Conservation (phyloP, 495 filamentous ascomycete species). For the Aspergillus kassunensis region DNA sequence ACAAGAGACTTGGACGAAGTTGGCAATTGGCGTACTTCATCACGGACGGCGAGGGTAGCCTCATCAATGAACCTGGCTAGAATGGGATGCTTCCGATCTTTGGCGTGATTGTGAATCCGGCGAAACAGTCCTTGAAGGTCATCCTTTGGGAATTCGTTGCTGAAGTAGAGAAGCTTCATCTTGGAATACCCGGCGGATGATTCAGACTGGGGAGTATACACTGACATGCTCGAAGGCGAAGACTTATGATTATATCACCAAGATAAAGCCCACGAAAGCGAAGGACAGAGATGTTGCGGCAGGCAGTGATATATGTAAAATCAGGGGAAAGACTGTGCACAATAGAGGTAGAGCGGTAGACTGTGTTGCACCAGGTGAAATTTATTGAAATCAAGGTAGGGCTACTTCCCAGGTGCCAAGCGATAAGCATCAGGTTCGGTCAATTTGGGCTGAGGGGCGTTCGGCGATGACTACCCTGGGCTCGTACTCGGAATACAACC, state of each 20-base stretch:
- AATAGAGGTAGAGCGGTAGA: neutral
- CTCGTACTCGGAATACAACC: slow-evolving; percentile 7
- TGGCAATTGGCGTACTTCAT: slow-evolving; percentile 27
- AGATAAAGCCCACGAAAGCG: neutral
- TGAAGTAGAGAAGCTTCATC: slow-evolving; percentile 34
- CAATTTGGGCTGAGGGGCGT: slow-evolving; percentile 3
- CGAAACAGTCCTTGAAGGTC: slow-evolving; percentile 35
- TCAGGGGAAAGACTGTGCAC: neutral
- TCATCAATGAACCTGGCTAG: slow-evolving; percentile 35
- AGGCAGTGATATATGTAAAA: neutral
- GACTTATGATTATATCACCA: neutral
- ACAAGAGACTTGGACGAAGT: slow-evolving; percentile 14
- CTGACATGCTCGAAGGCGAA: neutral
- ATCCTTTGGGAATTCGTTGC: slow-evolving; percentile 38
- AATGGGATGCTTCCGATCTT: slow-evolving; percentile 25
- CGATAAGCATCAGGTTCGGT: neutral
- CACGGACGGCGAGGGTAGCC: slow-evolving; percentile 27
- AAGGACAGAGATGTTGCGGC: neutral
- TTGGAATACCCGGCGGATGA: slow-evolving; percentile 1
- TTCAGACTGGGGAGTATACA: slow-evolving; percentile 4
- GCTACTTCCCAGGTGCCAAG: neutral
- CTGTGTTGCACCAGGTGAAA: neutral
- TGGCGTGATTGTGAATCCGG: slow-evolving; percentile 33
- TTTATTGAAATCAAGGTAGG: slow-evolving; percentile 5
- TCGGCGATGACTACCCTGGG: slow-evolving; percentile 5